These are phyloP conservation scores for Basipetospora chlamydospora DNA, from an alignment of 2,329 filamentous ascomycete species.

Conservation along the genomic window DNA sequence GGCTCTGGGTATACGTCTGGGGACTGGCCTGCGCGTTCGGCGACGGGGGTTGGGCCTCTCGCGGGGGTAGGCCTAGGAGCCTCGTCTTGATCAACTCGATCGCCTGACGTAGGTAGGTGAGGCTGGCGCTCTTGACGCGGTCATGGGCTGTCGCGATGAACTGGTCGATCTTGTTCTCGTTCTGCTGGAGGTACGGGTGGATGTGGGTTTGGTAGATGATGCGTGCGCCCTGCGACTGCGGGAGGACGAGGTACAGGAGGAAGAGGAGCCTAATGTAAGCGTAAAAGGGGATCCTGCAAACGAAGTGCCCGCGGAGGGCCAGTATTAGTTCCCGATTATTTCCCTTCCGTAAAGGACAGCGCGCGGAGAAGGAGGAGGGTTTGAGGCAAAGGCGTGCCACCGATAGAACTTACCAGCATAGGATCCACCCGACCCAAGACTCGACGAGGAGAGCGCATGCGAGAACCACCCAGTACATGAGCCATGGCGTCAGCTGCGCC, in stretches of 20 bases:
- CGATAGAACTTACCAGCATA: conserved; percentile 63
- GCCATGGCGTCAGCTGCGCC: conserved; percentile 83
- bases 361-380: not conserved
- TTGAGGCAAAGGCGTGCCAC: no score
- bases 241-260: conserved; percentile 90
- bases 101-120: conserved; percentile 57
- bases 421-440: conserved; percentile 75
- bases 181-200: conserved; percentile 74
- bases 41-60: conserved; percentile 20
- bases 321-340: no score
- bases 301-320: no score
- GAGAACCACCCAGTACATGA: conserved; percentile 98
- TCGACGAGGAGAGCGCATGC: conserved; percentile 69
- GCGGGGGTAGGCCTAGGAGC: conserved; percentile 61
- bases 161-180: conserved; percentile 80
- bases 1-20: conserved; percentile 58
- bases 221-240: conserved; percentile 87
- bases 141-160: conserved; percentile 75
- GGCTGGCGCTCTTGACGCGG: conserved; percentile 58
- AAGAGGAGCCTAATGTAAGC: conserved; percentile 76
- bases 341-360: not conserved
- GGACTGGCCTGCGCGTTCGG: conserved; percentile 25
- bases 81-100: conserved; percentile 62
- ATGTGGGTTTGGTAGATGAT: conserved; percentile 73
- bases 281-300: conserved; percentile 71